Evolutionary conservation across 257 asterid genomes (phyloP).

Genomic region (Nyctanthes arbortristis): DNA sequence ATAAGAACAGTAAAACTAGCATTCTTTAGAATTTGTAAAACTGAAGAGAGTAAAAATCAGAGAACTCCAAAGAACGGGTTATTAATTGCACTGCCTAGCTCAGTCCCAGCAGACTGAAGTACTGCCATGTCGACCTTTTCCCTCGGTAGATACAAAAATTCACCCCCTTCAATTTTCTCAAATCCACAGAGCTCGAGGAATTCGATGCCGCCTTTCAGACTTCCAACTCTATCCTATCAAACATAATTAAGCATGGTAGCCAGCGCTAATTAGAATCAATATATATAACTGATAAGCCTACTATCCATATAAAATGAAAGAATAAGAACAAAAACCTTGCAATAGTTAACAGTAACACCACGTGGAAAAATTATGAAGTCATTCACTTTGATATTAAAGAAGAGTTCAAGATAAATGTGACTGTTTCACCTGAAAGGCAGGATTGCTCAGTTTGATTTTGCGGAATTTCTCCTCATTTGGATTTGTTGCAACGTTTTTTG

Average conservation of each 20-base stretch:
- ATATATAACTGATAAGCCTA: background rate
- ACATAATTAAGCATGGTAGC: constrained; percentile 10
- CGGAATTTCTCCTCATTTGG: constrained; percentile 92
- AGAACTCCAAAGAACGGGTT: constrained; percentile 97
- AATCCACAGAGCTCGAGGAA: constrained; percentile 94
- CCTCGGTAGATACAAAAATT: constrained; percentile 69
- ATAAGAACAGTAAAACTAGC: background rate
- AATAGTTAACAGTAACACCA: background rate
- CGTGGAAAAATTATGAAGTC: background rate
- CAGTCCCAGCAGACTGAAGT: constrained; percentile 88
- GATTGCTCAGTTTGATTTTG: constrained; percentile 84
- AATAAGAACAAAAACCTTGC: background rate
- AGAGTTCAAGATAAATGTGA: background rate
- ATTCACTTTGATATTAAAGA: background rate
- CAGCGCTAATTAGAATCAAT: constrained; percentile 4
- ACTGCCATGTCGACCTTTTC: constrained; percentile 85
- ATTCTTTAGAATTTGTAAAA: background rate
- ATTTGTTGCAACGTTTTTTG: constrained; percentile 85
- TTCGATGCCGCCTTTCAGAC: constrained; percentile 79
- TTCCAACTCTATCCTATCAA: constrained; percentile 93
- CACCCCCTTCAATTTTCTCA: constrained; percentile 87
- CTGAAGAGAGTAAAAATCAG: constrained; percentile 29
- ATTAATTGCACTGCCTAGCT: constrained; percentile 80
- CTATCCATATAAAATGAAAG: background rate
- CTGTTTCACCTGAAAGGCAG: constrained; percentile 71